These are phyloP conservation scores for Seiridium unicorne DNA, from an alignment of 2,329 filamentous ascomycete species.

Conservation along the genomic window DNA sequence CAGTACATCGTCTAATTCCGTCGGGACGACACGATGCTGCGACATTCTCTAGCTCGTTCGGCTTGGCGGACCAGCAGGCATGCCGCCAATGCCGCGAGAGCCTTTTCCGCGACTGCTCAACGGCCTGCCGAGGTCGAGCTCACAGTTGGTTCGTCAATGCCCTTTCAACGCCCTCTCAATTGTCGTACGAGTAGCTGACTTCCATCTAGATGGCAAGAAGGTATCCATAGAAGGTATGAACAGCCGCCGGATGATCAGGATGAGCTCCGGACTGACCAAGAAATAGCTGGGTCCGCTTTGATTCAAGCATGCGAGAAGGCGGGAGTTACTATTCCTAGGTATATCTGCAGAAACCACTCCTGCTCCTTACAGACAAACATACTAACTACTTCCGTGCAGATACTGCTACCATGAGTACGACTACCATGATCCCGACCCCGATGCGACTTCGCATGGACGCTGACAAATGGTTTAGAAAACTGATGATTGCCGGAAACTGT, in stretches of 20 bases:
- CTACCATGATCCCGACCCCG: constrained; percentile 21
- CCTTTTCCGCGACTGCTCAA: constrained; percentile 77
- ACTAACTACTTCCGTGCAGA: constrained; percentile 50
- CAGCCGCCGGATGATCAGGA: constrained; percentile 9
- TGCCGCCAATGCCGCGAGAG: constrained; percentile 62
- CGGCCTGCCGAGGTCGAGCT: constrained; percentile 92
- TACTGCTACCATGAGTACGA: constrained; percentile 98
- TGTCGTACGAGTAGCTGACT: constrained; percentile 17
- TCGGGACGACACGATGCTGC: constrained; percentile 66
- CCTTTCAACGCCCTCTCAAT: constrained; percentile 22
- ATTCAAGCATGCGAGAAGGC: constrained; percentile 99
- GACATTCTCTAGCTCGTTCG: constrained; percentile 67
- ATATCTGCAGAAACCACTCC: constrained; percentile 25
- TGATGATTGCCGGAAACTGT: constrained; percentile 99
- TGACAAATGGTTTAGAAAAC: constrained; percentile 66
- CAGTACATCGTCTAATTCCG: constrained; percentile 39
- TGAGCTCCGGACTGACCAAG: constrained; percentile 32
- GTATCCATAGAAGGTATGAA: constrained; percentile 89
- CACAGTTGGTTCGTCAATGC: constrained; percentile 72
- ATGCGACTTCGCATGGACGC: constrained; percentile 19
- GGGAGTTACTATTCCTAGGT: constrained; percentile 84
- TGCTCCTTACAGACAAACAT: neutral
- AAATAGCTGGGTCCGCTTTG: constrained; percentile 85
- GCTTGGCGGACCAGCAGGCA: constrained; percentile 63
- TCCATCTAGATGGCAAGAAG: constrained; percentile 82